Conservation (phyloP, 176 grass and related monocot species). For the Carex myosuroides region DNA sequence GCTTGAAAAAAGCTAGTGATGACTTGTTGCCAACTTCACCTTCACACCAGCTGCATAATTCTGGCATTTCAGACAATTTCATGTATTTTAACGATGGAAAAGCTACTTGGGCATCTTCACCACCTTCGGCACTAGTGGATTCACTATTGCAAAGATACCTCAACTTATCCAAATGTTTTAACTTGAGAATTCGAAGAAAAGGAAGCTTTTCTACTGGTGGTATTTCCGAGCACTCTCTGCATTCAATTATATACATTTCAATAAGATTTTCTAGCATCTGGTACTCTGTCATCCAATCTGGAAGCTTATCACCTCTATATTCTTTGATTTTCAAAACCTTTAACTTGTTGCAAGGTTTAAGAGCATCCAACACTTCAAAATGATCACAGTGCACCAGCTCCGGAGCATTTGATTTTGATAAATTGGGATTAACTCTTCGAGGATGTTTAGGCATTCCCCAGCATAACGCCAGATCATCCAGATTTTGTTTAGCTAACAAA, state of each 20-base stretch:
- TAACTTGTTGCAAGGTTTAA: background rate
- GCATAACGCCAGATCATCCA: too few relatives aligned
- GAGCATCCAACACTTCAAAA: conserved; percentile 8
- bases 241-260: background rate
- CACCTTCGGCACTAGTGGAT: background rate
- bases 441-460: too few relatives aligned
- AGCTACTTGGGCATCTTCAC: background rate
- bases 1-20: background rate
- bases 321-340: background rate
- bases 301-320: background rate
- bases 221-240: background rate
- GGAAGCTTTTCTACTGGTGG: conserved; percentile 17
- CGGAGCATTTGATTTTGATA: background rate
- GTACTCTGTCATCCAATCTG: conserved; percentile 6
- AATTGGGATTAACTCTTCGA: too few relatives aligned
- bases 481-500: too few relatives aligned
- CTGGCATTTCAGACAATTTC: background rate
- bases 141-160: background rate
- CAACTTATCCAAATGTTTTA: background rate
- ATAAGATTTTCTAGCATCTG: background rate
- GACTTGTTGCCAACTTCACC: background rate
- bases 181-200: background rate
- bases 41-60: background rate
- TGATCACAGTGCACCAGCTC: background rate
- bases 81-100: background rate